Conservation (phyloP, 352 stramenopile genomes). For the Phytophthora idaei region DNA sequence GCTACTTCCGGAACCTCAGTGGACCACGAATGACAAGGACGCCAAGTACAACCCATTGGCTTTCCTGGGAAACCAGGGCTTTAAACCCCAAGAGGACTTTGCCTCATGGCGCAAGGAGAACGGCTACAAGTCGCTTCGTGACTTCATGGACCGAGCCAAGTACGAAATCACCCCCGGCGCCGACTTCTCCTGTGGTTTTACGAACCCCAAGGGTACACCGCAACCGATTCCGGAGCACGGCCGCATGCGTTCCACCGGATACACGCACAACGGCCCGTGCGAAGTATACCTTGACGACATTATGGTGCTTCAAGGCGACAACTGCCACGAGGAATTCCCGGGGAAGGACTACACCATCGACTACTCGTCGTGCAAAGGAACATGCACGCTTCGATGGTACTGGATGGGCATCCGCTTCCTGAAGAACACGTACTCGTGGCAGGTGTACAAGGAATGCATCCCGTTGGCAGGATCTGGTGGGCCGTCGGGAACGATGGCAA, state of each 20-base stretch:
- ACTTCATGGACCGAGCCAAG: slow-evolving; percentile 48
- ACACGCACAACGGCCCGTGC: slow-evolving; percentile 48
- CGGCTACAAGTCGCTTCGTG: slow-evolving; percentile 44
- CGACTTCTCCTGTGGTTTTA: slow-evolving; percentile 42
- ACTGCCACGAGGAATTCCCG: slow-evolving; percentile 36
- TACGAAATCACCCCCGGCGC: slow-evolving; percentile 33
- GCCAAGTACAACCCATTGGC: slow-evolving; percentile 49
- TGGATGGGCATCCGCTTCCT: slow-evolving; percentile 37
- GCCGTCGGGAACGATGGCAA: too few relatives aligned
- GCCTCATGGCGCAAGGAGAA: slow-evolving; percentile 37
- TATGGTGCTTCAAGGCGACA: slow-evolving; percentile 23
- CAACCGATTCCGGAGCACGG: slow-evolving; percentile 37
- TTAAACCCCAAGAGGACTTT: slow-evolving; percentile 47
- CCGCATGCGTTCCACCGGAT: slow-evolving; percentile 42
- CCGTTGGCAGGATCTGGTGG: too few relatives aligned
- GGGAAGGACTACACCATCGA: slow-evolving; percentile 34
- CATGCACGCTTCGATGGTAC: slow-evolving; percentile 24
- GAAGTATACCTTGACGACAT: slow-evolving; percentile 42
- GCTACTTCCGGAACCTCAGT: slow-evolving; percentile 37
- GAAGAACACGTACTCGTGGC: slow-evolving; percentile 55
- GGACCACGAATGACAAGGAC: slow-evolving; percentile 32
- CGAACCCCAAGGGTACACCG: slow-evolving; percentile 23
- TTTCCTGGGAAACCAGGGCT: slow-evolving; percentile 54
- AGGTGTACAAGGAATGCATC: slow-evolving; percentile 65
- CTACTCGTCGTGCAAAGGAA: slow-evolving; percentile 29